Base-by-base conservation (phyloP, 2,329 filamentous ascomycete genomes). In the Monilinia vaccinii-corymbosi region DNA sequence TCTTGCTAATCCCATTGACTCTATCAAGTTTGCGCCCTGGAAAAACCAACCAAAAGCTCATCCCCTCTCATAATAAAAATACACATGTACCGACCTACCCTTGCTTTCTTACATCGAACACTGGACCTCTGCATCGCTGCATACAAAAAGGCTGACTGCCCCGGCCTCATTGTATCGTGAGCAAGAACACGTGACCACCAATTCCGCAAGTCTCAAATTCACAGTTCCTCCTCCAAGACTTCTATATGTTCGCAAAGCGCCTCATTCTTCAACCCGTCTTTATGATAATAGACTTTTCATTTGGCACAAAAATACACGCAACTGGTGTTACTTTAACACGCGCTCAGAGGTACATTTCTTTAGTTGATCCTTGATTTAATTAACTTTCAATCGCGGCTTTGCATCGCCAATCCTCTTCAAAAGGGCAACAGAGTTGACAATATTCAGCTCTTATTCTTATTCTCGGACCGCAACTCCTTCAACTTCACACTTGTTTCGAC, bases 281-380 rank as follows among this genome's bases (percentile, higher is more conserved):
- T 56, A 34, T 71, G 65, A 65, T 66, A 63, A 71, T 66, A 67
- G 66, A 68, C 66, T 42, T 64, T 52, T 53, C 53, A 34, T 60
- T 59, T 53, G 49, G 58, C 55, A 58, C 52, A 23, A 32, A 55
- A 61, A 61, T 48, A 56, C 53, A 28, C 32, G 55, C 56, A 58
- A 23, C 42, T 28, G 11, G n/a, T 31, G 32, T 36, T 48, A 61
- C 58, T 51, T 53, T 63, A 49, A 47, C 60, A 68, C 69, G 67
- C 68, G 66, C 66, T 69, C 68, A 67, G 50, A 69, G 68, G 70
- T 65, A 68, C 38, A 61, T 66, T 64, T 60, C 38, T 55, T 44
- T 44, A 13, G 38, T 21, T 55, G 38, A 32, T 38, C 42, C 25
- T 52, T 58, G 28, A 52, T 28, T 47, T 31, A 53, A 46, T 47